Conservation (phyloP, 2,329 filamentous ascomycete genomes). For the Cladosporium sphaerospermum region DNA sequence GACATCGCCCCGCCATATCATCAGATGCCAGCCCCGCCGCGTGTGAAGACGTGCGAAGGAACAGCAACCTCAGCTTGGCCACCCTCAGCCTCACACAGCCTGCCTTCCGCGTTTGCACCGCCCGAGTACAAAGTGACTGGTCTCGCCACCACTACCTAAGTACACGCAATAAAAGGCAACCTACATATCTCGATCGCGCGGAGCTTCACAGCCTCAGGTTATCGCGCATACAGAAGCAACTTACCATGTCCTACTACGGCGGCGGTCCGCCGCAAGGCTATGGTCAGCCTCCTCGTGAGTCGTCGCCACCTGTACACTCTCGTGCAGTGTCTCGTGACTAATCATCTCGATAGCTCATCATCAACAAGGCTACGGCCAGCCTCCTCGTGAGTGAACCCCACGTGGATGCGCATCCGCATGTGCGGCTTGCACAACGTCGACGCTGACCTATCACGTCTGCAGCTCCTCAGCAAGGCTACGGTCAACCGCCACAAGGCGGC, state of each 20-base stretch:
- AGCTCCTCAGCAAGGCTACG: constrained; percentile 12
- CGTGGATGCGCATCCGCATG: too few relatives aligned
- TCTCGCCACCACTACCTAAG: too few relatives aligned
- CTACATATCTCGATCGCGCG: too few relatives aligned
- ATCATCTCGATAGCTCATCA: not conserved
- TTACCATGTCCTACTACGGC: constrained; percentile 15
- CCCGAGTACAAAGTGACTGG: too few relatives aligned
- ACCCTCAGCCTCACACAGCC: too few relatives aligned
- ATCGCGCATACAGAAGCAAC: not conserved
- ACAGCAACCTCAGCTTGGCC: too few relatives aligned
- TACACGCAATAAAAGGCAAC: too few relatives aligned
- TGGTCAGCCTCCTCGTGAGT: constrained; percentile 16
- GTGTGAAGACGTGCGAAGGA: too few relatives aligned
- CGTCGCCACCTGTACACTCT: not conserved
- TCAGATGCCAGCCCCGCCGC: too few relatives aligned
- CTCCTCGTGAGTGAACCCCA: not conserved
- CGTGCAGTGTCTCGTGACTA: not conserved
- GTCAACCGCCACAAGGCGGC: constrained; percentile 12
- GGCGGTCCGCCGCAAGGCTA: constrained; percentile 12
- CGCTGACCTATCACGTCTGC: constrained; percentile 10
- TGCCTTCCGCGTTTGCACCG: too few relatives aligned
- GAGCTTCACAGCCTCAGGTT: too few relatives aligned
- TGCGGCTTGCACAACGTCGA: not conserved
- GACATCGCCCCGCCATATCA: too few relatives aligned
- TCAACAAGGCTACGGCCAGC: constrained; percentile 17